A percentile compares a stretch with the other conserved stretches of the same genome.
Conservation (phyloP, 495 filamentous ascomycete species). For the Penicillium cosmopolitanum region DNA sequence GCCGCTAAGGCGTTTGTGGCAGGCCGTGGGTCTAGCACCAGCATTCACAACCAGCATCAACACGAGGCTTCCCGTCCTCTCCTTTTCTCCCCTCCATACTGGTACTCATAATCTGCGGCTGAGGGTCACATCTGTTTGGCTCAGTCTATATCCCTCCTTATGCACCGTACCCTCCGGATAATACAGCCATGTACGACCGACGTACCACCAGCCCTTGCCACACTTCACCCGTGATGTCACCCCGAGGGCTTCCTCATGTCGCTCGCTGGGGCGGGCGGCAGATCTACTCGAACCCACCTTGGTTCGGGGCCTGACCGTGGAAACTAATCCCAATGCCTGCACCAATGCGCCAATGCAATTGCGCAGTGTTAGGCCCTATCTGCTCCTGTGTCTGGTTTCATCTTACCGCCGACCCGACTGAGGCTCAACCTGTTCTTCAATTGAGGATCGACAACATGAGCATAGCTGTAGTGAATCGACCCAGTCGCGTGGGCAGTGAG, state of each 20-base stretch:
- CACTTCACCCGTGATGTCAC: conserved; percentile 9
- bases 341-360: not conserved
- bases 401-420: too few relatives aligned
- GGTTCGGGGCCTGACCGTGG: not conserved
- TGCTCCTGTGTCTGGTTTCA: too few relatives aligned
- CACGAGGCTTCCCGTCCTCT: conserved; percentile 21
- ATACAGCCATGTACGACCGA: conserved; percentile 2
- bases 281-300: not conserved
- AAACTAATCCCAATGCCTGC: not conserved
- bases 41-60: not conserved
- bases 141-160: not conserved
- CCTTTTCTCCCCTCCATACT: not conserved
- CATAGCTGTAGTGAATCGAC: not conserved
- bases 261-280: not conserved
- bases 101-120: not conserved
- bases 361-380: too few relatives aligned
- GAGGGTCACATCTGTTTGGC: conserved; percentile 1
- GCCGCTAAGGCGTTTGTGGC: conserved; percentile 34
- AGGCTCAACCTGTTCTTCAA: too few relatives aligned
- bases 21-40: conserved; percentile 23
- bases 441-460: too few relatives aligned
- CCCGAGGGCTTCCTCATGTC: not conserved
- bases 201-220: not conserved
- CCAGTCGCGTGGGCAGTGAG: not conserved
- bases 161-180: conserved; percentile 3